Evolutionary conservation across 192 early-diverging fungal species (phyloP), one percentile per base, ranked within the genome.

Genomic region (Coemansia sp.): DNA sequence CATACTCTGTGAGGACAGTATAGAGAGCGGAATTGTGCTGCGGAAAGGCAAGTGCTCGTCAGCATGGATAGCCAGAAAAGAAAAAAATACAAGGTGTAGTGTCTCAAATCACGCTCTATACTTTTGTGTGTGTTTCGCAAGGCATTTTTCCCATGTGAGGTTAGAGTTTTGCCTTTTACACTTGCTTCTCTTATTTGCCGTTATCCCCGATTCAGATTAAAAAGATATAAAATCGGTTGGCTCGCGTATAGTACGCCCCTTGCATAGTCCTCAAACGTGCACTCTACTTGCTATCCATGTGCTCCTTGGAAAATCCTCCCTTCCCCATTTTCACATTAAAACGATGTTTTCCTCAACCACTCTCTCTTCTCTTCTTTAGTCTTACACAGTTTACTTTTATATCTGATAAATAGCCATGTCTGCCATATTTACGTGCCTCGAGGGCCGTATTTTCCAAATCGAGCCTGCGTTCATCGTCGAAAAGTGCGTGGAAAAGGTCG

Each of bases 381-480:
- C 27, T 19, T 55, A 35, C 39, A 4, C 29, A 35, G 7, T 35
- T 35, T 35, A 21, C 21, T 21, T 21, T 51, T 66, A 59, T 48
- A 27, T 54, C 17, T 24, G 35, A 35, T 35, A 35, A 35, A 6
- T 35, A 61, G 47, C n/a, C 29, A 76, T 76, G 69, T 65, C 63
- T 24, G 58, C 62, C 37, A 67, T 77, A 21, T 77, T 62, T 39
- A 77, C 75, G 21, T 77, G 69, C 59, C 37, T 71, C 57, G 65
- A 71, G 43, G 75, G 75, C 41, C 75, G 75, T 17, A 51, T 77
- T 7, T 77, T 77, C 66, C 69, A 72, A 49, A 72, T 77, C 24
- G 75, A 77, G 62, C 75, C 75, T 1, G 69, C 60, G 14, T 77
- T 77, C 22, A 65, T 62, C 15, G 75, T 77, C n/a, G 75, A 77